phyloP scores from a whole-genome alignment of 192 early-diverging fungal genomes.

The Physocladia obscura region DNA sequence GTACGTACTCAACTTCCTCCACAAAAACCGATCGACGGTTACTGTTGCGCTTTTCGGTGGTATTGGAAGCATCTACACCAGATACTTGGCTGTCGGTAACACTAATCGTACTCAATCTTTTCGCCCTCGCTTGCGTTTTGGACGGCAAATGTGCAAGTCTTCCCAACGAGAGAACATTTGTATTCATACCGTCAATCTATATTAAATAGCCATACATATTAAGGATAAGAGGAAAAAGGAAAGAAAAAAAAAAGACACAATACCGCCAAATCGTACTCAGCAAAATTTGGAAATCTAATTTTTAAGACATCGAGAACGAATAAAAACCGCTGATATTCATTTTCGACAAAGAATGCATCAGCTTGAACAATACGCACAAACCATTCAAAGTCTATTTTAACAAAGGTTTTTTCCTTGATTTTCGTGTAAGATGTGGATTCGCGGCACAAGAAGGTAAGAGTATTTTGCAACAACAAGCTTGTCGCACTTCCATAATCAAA shows the following conservation, averaged over 20 bases:
- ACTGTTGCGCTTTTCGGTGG: not conserved
- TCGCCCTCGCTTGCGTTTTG: constrained; percentile 6
- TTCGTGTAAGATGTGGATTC: constrained; percentile 11
- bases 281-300: constrained; percentile 16
- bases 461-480: not conserved
- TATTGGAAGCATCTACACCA: not conserved
- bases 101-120: constrained; percentile 6
- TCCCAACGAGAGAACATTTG: constrained; percentile 23
- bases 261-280: constrained; percentile 6
- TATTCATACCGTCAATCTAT: constrained; percentile 20
- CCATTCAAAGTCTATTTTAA: constrained; percentile 22
- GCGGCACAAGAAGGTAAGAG: constrained; percentile 11
- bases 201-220: not conserved
- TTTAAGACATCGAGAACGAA: constrained; percentile 24
- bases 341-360: constrained; percentile 18
- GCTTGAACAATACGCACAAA: constrained; percentile 13
- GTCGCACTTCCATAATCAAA: constrained; percentile 11
- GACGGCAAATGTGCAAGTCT: constrained; percentile 12
- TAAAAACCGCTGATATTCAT: constrained; percentile 1
- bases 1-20: not conserved
- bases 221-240: not conserved
- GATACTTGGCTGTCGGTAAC: not conserved
- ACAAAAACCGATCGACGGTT: not conserved
- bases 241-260: not conserved
- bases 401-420: constrained; percentile 2